Base-by-base conservation (phyloP, 305 asterid species). In the Fraxinus sp. region DNA sequence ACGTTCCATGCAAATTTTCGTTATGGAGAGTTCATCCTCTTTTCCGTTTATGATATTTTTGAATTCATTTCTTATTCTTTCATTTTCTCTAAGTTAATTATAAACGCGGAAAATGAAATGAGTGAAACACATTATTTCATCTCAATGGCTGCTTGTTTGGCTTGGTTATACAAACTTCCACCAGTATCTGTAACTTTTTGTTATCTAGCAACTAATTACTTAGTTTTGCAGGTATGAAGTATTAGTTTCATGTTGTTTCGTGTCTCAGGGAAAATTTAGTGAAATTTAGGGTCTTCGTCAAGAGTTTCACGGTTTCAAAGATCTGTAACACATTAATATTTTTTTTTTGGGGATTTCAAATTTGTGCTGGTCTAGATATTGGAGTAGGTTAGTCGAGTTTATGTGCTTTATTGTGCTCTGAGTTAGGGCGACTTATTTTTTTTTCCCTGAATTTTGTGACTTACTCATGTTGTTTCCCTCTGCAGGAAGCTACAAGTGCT, bases 401-500 rank as follows among this genome's bases (percentile, higher is more conserved):
- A 36, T 76, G 7, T 39, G 44, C 41, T 46, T 33, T 44, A 26
- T 39, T 39, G 36, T 18, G 72, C 83, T 80, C 57, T 77, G 44
- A 81, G 86, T 76, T 82, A 57, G 20, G 74, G 64, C 55, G 70
- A 32, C 10, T 2, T 14, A 22, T 18, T 39, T 22, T 49, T 72
- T 30, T 72, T 75, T 71, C 57, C 77, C 74, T 28, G 35, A 41
- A 33, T 82, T 28, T 68, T 68, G 81, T 37, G 77, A 76, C 74
- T 84, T 72, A 80, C 85, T 20, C 83, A 74, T 81, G 74, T 33
- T 79, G 66, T 82, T 18, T 71, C 79, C 46, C 74, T 39, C 82
- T 89, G 88, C 92, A 95, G 98, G 86, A 90, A 89, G 97, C 97
- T 70, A 83, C 88, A 36, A 79, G 72, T 79, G 97, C 97, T 80